A percentile compares a stretch with the other conserved stretches of the same genome.
phyloP scores from a whole-genome alignment of 495 filamentous ascomycete genomes.

The Parathielavia hyrcaniae region DNA sequence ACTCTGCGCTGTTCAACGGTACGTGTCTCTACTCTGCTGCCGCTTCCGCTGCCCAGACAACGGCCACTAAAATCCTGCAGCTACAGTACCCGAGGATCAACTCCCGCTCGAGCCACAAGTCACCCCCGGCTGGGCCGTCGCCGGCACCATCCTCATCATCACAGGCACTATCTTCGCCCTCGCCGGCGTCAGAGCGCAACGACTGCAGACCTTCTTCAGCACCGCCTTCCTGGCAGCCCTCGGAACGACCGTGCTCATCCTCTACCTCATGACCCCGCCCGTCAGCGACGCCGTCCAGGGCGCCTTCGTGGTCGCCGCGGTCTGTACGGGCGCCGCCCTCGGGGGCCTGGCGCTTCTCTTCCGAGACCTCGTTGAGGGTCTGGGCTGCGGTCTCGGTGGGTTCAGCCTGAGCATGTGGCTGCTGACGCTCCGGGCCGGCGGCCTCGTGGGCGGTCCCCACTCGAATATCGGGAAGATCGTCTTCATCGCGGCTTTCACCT shows the following conservation, averaged over 20 bases:
- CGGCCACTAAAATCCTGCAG: constrained; percentile 21
- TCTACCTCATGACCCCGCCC: constrained; percentile 84
- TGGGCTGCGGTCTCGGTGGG: constrained; percentile 82
- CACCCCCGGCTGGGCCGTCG: constrained; percentile 73
- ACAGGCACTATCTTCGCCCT: constrained; percentile 63
- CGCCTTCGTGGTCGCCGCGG: constrained; percentile 76
- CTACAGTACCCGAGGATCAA: constrained; percentile 36
- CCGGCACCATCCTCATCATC: constrained; percentile 67
- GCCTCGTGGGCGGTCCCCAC: constrained; percentile 52
- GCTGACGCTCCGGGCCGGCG: constrained; percentile 68
- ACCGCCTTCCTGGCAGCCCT: constrained; percentile 66
- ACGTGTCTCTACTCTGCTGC: background rate
- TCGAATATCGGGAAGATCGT: constrained; percentile 53
- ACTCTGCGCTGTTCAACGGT: constrained; percentile 2
- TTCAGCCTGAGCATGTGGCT: constrained; percentile 92
- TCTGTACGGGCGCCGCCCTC: constrained; percentile 68
- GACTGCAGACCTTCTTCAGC: constrained; percentile 77
- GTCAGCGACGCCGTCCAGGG: constrained; percentile 73
- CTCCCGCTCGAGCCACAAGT: constrained; percentile 69
- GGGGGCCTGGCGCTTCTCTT: constrained; percentile 74
- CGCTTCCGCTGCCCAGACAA: too few species aligned
- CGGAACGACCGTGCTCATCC: constrained; percentile 72
- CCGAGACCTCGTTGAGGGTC: constrained; percentile 75
- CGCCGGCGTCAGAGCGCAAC: constrained; percentile 78
- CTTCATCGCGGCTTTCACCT: constrained; percentile 67